Percentiles rank a stretch among this genome's conserved stretches.
These are phyloP conservation scores for Helianthus annuus DNA, from an alignment of 129 eudicot species.

Conservation along the genomic window HanXRQr2.0-SUNRISE NC_035441.2:180205351-180205850, in stretches of 20 bases:
- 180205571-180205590: no score
- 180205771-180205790: conserved; percentile 98
- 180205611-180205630: not conserved
- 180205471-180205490: conserved; percentile 46
- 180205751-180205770: conserved; percentile 73
- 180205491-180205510: conserved; percentile 14
- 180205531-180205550: not conserved
- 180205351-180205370: conserved; percentile 37
- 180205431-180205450: conserved; percentile 90
- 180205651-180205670: not conserved
- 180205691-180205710: not conserved
- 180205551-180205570: not conserved
- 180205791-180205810: conserved; percentile 15
- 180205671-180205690: not conserved
- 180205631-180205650: no score
- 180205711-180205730: conserved; percentile 88
- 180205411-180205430: conserved; percentile 81
- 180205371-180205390: conserved; percentile 84
- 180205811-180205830: not conserved
- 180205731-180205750: conserved; percentile 78
- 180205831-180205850: conserved; percentile 10
- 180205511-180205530: not conserved
- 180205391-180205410: conserved; percentile 54
- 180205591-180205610: not conserved
- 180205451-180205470: conserved; percentile 88